Percentiles rank a stretch among this genome's conserved stretches.
Conservation (phyloP, 495 filamentous ascomycete genomes). For the Trichoderma virens region DNA sequence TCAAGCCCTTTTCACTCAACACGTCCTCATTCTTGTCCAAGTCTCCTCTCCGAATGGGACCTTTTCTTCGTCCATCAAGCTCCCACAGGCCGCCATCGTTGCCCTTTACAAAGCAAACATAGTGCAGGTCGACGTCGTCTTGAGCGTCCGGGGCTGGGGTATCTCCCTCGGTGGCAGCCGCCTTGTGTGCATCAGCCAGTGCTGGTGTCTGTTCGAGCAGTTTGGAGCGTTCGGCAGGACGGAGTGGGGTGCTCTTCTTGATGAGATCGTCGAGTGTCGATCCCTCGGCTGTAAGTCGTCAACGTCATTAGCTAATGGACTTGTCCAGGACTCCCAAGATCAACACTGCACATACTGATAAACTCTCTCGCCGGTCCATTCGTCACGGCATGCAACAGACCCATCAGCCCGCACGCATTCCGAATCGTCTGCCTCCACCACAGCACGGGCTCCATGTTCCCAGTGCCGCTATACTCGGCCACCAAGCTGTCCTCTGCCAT, state of each 20-base stretch:
- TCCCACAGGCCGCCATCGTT: conserved; percentile 67
- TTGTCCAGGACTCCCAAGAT: not conserved
- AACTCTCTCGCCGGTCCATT: conserved; percentile 46
- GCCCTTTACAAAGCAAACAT: conserved; percentile 77
- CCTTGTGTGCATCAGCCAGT: conserved; percentile 64
- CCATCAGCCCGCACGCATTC: conserved; percentile 76
- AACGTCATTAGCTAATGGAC: not conserved
- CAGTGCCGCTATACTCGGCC: conserved; percentile 34
- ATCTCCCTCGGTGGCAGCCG: conserved; percentile 64
- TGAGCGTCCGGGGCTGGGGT: conserved; percentile 60
- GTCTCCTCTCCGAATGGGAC: conserved; percentile 53
- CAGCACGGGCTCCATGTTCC: conserved; percentile 48
- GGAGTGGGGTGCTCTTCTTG: conserved; percentile 39
- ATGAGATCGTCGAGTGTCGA: conserved; percentile 38
- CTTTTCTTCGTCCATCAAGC: conserved; percentile 71
- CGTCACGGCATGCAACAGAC: conserved; percentile 61
- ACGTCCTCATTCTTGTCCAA: conserved; percentile 56
- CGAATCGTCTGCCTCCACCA: conserved; percentile 87
- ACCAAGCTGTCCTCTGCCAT: conserved; percentile 53
- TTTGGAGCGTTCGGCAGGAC: conserved; percentile 52
- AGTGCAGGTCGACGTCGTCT: conserved; percentile 69
- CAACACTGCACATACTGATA: conserved; percentile 26
- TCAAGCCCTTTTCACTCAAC: conserved; percentile 57
- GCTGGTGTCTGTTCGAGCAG: conserved; percentile 64
- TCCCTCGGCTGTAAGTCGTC: conserved; percentile 24